Percentiles rank a stretch among this genome's conserved stretches.
These are phyloP conservation scores for Globisporangium sylvaticum DNA, from an alignment of 352 stramenopile genomes.

Conservation along the genomic window DNA sequence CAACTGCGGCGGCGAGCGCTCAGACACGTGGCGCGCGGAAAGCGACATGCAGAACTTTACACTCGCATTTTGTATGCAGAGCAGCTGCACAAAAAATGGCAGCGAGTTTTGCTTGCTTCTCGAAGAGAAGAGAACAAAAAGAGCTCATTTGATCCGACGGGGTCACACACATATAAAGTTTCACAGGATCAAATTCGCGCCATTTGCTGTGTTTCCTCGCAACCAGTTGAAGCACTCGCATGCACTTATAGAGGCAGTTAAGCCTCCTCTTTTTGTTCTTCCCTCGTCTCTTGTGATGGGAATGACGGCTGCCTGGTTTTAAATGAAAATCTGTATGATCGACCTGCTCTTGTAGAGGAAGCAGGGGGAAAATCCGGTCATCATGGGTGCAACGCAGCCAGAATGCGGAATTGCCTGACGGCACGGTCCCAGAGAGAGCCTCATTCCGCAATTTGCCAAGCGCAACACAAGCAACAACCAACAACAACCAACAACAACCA, in stretches of 20 bases:
- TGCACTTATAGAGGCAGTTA: neutral
- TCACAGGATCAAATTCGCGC: neutral
- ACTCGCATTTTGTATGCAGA: too few species aligned
- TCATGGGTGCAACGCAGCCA: neutral
- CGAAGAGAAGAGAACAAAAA: too few species aligned
- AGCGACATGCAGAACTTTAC: too few species aligned
- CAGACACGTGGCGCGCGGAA: too few species aligned
- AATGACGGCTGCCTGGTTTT: neutral
- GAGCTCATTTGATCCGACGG: too few species aligned
- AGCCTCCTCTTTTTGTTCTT: neutral
- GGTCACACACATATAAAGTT: neutral
- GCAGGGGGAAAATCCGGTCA: neutral
- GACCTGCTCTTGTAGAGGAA: neutral
- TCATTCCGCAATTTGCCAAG: slow-evolving; percentile 12
- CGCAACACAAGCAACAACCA: neutral
- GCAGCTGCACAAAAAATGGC: too few species aligned
- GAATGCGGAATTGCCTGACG: neutral
- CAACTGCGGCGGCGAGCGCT: too few species aligned
- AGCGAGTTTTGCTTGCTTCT: too few species aligned
- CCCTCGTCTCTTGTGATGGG: too few species aligned
- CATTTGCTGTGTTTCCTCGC: neutral
- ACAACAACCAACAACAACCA: neutral
- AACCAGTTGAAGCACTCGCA: neutral
- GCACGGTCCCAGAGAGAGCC: neutral
- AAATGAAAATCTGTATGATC: neutral